A percentile compares a stretch with the other conserved stretches of the same genome.
phyloP scores from a whole-genome alignment of 2,329 filamentous ascomycete genomes.

The Penicillium italicum region DNA sequence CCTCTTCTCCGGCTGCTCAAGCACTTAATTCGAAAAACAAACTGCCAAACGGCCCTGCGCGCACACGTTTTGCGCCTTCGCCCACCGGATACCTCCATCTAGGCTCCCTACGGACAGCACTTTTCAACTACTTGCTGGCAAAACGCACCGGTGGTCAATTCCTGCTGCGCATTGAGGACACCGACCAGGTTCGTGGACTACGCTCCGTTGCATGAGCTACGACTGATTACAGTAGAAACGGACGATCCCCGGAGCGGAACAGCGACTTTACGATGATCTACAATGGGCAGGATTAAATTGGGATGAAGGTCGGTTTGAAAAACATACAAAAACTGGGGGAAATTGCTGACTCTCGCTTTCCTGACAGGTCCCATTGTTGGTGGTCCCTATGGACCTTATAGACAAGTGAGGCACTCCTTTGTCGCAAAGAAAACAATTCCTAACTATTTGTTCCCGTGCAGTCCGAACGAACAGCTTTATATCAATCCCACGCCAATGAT shows the following conservation, averaged over 20 bases:
- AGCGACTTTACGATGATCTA: conserved; percentile 72
- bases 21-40: conserved; percentile 34
- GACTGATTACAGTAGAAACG: conserved; percentile 61
- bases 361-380: conserved; percentile 68
- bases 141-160: conserved; percentile 86
- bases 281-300: conserved; percentile 85
- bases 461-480: conserved; percentile 74
- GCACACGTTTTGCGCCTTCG: conserved; percentile 90
- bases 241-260: conserved; percentile 74
- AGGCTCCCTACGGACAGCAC: conserved; percentile 82
- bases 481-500: conserved; percentile 65
- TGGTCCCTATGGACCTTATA: conserved; percentile 80
- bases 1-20: conserved; percentile 28
- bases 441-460: conserved; percentile 34
- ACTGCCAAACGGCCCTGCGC: conserved; percentile 55
- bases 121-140: conserved; percentile 95
- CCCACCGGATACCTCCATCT: conserved; percentile 92
- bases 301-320: conserved; percentile 69
- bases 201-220: neutral
- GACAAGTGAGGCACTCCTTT: conserved; percentile 56
- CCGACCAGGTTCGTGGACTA: conserved; percentile 67
- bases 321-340: neutral
- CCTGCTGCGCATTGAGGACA: conserved; percentile 87
- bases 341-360: conserved; percentile 3
- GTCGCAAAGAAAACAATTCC: neutral